Evolutionary conservation across 208 protist species (phyloP).

Genomic region (Crithidia bombi): DNA sequence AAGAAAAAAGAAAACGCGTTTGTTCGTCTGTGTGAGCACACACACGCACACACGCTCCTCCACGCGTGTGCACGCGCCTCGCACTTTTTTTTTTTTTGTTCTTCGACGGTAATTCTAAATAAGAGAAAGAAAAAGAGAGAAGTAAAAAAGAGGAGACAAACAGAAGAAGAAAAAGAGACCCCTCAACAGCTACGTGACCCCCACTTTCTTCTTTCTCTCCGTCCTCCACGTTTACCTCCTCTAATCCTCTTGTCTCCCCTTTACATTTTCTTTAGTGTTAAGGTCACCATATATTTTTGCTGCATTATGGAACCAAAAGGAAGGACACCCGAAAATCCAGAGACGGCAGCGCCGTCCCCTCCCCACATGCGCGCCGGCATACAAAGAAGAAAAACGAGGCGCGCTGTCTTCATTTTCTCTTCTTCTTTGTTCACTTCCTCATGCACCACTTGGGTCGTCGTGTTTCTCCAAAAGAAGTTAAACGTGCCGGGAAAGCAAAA

Average conservation of each 20-base stretch:
- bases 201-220: background rate
- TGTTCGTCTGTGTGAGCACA: background rate
- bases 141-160: conserved; percentile 10
- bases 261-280: no score
- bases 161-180: no score
- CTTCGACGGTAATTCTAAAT: conserved; percentile 7
- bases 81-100: no score
- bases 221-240: no score
- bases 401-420: background rate
- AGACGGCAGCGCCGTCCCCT: no score
- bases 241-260: background rate
- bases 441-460: no score
- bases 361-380: background rate
- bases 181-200: background rate
- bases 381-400: background rate
- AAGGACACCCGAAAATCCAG: no score
- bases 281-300: no score
- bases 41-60: no score
- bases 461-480: no score
- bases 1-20: background rate
- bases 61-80: no score
- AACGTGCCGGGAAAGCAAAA: background rate
- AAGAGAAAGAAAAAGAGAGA: background rate
- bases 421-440: background rate
- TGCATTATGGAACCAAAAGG: no score